A percentile compares a stretch with the other conserved stretches of the same genome.
These are phyloP conservation scores for Talaromyces amestolkiae DNA, from an alignment of 2,329 filamentous ascomycete genomes.

Conservation along the genomic window DNA sequence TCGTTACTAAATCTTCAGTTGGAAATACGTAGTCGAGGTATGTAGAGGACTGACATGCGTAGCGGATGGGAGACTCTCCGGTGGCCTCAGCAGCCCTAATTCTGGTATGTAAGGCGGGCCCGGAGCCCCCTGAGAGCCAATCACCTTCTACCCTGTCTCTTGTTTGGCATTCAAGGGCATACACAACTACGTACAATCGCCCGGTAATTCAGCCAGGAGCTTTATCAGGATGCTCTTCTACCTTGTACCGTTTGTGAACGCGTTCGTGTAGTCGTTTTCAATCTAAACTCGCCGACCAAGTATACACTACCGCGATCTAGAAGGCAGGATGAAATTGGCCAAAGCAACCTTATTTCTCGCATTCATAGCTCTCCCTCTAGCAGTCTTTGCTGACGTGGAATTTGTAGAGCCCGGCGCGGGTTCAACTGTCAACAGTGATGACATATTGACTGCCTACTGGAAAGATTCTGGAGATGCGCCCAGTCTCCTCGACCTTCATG, in stretches of 20 bases:
- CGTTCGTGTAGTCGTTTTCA: not conserved
- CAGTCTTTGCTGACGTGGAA: constrained; percentile 52
- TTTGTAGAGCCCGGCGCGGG: constrained; percentile 56
- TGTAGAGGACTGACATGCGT: not conserved
- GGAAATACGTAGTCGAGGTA: not conserved
- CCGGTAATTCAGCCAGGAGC: not conserved
- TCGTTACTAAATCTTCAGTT: not conserved
- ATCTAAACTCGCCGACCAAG: not conserved
- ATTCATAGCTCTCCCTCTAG: constrained; percentile 39
- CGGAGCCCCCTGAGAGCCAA: constrained; percentile 2
- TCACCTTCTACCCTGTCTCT: not conserved
- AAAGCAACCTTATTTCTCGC: constrained; percentile 29
- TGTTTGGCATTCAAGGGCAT: constrained; percentile 19
- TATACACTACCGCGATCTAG: not conserved
- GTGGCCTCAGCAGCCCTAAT: constrained; percentile 9
- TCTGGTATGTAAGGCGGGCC: constrained; percentile 18
- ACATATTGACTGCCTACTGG: constrained; percentile 56
- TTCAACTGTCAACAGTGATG: constrained; percentile 49
- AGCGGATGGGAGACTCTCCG: constrained; percentile 6
- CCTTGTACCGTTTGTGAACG: not conserved
- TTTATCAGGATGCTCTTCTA: not conserved
- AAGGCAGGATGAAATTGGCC: constrained; percentile 29
- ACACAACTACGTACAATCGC: not conserved
- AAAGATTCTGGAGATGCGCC: constrained; percentile 54
- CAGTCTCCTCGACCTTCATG: constrained; percentile 48